Evolutionary conservation across 768 basidiomycete genomes (phyloP).

Genomic region (Auriscalpium orientale): DNA sequence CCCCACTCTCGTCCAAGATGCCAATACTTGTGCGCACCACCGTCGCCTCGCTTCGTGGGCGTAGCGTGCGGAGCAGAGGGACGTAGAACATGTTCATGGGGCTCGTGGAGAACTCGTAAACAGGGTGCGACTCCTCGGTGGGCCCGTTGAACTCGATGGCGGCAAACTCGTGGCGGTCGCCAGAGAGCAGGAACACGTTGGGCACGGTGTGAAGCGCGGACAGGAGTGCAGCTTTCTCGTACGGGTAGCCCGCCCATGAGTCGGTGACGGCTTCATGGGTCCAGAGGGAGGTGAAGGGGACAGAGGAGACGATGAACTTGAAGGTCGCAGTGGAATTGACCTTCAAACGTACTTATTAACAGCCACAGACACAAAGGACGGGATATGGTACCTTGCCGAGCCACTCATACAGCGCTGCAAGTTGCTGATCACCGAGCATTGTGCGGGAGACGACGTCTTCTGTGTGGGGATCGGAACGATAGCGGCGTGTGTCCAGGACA

Average conservation of each 20-base stretch:
- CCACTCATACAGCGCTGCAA: constrained; percentile 57
- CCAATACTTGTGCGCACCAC: constrained; percentile 28
- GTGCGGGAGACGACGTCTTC: constrained; percentile 36
- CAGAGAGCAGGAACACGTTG: constrained; percentile 62
- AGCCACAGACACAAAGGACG: too few relatives aligned
- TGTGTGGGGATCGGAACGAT: constrained; percentile 38
- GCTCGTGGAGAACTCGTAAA: constrained; percentile 61
- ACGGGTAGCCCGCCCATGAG: constrained; percentile 60
- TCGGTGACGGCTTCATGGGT: constrained; percentile 51
- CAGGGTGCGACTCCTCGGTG: constrained; percentile 28
- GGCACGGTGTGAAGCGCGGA: constrained; percentile 55
- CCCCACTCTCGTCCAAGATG: constrained; percentile 17
- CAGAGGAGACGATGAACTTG: constrained; percentile 70
- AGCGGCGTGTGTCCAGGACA: constrained; percentile 65
- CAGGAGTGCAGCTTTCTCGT: constrained; percentile 53
- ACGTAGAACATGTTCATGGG: constrained; percentile 67
- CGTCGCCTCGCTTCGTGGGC: constrained; percentile 33
- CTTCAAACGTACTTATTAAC: constrained; percentile 17
- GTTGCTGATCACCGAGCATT: constrained; percentile 65
- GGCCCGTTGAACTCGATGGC: constrained; percentile 50
- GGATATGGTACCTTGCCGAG: constrained; percentile 36
- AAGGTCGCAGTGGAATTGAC: constrained; percentile 67
- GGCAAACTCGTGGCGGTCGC: constrained; percentile 77
- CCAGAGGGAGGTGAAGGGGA: constrained; percentile 74
- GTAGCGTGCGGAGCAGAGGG: constrained; percentile 50